Evolutionary conservation across 2,329 filamentous ascomycete genomes (phyloP).

Genomic region (Diaporthe ampelina): DNA sequence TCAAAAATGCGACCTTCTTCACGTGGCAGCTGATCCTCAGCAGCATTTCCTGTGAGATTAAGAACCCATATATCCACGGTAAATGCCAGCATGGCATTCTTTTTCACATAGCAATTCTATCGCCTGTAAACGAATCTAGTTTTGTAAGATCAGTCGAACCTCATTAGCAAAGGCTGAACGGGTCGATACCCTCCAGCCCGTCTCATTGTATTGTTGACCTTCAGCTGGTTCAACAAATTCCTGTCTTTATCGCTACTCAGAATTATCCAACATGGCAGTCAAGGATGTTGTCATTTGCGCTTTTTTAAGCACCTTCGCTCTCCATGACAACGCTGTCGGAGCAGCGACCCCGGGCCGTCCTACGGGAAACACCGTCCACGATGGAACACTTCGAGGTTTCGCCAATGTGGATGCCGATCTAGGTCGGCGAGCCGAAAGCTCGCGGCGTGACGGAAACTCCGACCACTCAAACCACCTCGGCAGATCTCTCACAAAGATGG

Average conservation of each 20-base stretch:
- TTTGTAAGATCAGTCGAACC: no score
- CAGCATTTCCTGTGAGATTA: no score
- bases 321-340: not conserved
- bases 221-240: not conserved
- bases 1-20: not conserved
- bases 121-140: no score
- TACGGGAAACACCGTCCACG: no score
- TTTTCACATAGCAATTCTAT: no score
- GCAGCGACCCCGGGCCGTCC: not conserved
- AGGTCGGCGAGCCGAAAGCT: not conserved
- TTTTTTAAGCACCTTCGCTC: not conserved
- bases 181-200: not conserved
- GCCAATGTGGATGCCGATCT: not conserved
- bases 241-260: no score
- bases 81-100: not conserved
- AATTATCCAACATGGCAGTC: not conserved
- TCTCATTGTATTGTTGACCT: not conserved
- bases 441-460: not conserved
- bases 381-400: not conserved
- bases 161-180: not conserved
- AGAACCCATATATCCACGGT: not conserved
- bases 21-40: not conserved
- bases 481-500: slow-evolving; percentile 4
- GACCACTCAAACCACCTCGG: not conserved
- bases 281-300: not conserved